Conservation (phyloP, 257 asterid species). For the Anisodus tanguticus region DNA sequence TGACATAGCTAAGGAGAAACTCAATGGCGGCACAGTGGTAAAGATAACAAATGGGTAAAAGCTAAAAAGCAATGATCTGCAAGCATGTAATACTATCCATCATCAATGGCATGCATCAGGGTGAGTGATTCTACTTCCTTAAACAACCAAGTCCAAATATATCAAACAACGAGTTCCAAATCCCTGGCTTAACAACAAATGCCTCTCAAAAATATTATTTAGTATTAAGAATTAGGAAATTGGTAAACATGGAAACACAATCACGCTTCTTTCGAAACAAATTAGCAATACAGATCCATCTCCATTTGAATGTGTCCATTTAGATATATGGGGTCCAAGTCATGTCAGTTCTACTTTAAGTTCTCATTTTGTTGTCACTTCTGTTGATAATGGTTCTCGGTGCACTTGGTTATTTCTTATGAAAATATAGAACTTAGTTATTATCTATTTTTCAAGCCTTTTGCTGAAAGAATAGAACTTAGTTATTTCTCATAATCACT, state of each 20-base stretch:
- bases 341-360: background rate
- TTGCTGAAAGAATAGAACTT: background rate
- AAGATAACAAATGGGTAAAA: background rate
- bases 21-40: slow-evolving; percentile 28
- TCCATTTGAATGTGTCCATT: slow-evolving; percentile 6
- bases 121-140: background rate
- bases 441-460: background rate
- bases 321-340: background rate
- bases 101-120: background rate
- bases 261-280: background rate
- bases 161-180: slow-evolving; percentile 6
- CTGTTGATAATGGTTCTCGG: slow-evolving; percentile 2
- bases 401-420: background rate
- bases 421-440: background rate
- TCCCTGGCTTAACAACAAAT: slow-evolving; percentile 5
- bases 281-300: background rate
- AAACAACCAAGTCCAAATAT: background rate
- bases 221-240: background rate
- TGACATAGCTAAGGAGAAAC: slow-evolving; percentile 76
- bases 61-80: background rate
- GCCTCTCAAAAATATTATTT: background rate
- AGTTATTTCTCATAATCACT: background rate
- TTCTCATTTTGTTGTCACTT: background rate
- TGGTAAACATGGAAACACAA: background rate
- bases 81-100: background rate